phyloP scores from a whole-genome alignment of 176 grass and related monocot genomes.

The Triticum monococcum region DNA sequence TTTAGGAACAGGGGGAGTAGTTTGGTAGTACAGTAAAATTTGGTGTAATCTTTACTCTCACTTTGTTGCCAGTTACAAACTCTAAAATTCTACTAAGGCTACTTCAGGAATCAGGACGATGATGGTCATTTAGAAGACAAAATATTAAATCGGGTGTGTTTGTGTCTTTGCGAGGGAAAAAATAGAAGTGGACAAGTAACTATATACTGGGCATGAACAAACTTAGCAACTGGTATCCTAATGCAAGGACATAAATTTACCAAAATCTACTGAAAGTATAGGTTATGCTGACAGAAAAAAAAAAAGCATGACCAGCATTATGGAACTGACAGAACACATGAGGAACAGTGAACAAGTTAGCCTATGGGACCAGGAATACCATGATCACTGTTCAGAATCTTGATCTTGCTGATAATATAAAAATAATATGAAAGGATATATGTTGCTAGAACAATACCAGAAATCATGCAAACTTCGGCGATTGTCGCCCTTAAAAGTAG shows the following conservation, averaged over 20 bases:
- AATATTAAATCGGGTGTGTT: background rate
- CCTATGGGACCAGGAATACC: slow-evolving; percentile 6
- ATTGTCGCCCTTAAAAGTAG: slow-evolving; percentile 87
- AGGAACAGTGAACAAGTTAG: background rate
- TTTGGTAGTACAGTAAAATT: background rate
- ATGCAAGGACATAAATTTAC: background rate
- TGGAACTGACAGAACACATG: background rate
- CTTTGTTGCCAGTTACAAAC: background rate
- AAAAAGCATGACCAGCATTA: background rate
- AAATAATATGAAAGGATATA: slow-evolving; percentile 3
- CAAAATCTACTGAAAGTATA: background rate
- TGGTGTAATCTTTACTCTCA: background rate
- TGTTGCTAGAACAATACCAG: slow-evolving; percentile 55
- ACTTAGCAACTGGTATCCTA: background rate
- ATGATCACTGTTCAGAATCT: slow-evolving; percentile 11
- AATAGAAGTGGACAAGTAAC: background rate
- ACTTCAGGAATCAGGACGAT: background rate
- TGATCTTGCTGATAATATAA: background rate
- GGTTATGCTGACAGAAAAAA: background rate
- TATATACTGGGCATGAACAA: background rate
- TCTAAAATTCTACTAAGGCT: background rate
- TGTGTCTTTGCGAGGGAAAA: background rate
- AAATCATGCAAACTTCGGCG: slow-evolving; percentile 92
- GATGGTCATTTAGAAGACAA: background rate
- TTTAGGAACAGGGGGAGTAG: background rate